A percentile compares a stretch with the other conserved stretches of the same genome.
phyloP scores from a whole-genome alignment of 2,329 filamentous ascomycete genomes.

The Colletotrichum tropicicola region DNA sequence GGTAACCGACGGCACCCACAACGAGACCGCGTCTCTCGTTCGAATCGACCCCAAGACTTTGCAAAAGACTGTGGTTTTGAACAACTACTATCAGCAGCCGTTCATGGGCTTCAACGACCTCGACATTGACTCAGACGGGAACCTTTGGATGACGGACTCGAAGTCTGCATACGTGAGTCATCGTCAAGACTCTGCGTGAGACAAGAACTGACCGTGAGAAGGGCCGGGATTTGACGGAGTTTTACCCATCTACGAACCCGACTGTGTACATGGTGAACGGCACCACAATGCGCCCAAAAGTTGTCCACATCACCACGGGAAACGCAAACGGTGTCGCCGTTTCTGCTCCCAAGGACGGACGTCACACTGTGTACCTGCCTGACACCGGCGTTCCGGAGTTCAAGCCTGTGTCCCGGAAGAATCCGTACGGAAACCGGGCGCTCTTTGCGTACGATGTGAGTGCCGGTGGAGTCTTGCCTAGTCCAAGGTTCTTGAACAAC shows the following conservation, averaged over 20 bases:
- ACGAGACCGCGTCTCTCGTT: neutral
- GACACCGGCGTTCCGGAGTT: conserved; percentile 7
- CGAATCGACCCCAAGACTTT: neutral
- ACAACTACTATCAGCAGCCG: conserved; percentile 7
- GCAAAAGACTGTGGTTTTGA: neutral
- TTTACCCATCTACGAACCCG: neutral
- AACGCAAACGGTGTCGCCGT: conserved; percentile 8
- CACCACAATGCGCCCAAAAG: neutral
- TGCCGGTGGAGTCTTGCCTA: neutral
- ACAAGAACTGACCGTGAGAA: neutral
- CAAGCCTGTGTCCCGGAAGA: conserved; percentile 2
- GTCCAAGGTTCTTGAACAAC: neutral
- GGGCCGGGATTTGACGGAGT: neutral
- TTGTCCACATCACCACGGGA: conserved; percentile 1
- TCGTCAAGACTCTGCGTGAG: too few species aligned
- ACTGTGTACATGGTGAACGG: conserved; percentile 9
- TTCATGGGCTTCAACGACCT: conserved; percentile 6
- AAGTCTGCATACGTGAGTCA: neutral
- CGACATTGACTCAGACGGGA: conserved; percentile 1
- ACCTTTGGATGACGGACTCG: conserved; percentile 1
- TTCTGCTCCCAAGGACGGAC: neutral
- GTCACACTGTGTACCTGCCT: neutral
- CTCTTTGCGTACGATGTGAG: neutral
- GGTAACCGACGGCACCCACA: neutral
- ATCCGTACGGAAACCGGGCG: neutral